Evolutionary conservation across 129 eudicot genomes (phyloP), one percentile per base, ranked within the genome.

Genomic region (Artemisia tridentata): DNA sequence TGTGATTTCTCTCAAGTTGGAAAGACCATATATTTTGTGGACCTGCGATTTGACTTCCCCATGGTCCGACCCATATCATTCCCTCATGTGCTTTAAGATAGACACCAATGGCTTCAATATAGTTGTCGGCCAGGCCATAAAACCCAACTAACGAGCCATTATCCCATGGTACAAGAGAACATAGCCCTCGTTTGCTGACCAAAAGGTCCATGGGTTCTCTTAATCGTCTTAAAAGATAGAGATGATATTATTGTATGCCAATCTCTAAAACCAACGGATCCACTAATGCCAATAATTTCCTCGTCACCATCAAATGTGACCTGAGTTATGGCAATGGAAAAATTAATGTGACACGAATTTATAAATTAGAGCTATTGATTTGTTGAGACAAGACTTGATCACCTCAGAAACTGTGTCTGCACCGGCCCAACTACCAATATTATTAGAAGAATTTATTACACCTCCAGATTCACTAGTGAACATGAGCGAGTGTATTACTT

Each of bases 331-430:
- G 10, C 7, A 41, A 64, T 13, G 10, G 5, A 41, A 38, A 64
- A 3, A 11, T 20, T 3, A 9, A 8, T 2, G 9, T 13, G 18
- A n/a, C 11, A 64, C 18, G 68, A n/a, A 9, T 17, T 15, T 14
- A 7, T 64, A 7, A 27, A 16, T 10, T 7, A 38, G 52, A 6
- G 51, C 63, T 20, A 38, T 38, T 38, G 45, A 38, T 5, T 38
- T 0, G 45, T 7, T 56, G 27, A 38, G 7, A 31, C 18, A 63
- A 34, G 68, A 63, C 41, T 12, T 17, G 17, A 3, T 38, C 18
- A 63, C 68, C 68, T 4, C 47, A 12, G 68, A 63, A 63, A 38
- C 7, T 34, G 68, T 63, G 50, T 63, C 51, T 38, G 27, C 25
- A 63, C 47, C 23, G 18, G 52, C 51, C 68, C 15, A 38, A 41